Percentiles rank a stretch among this genome's conserved stretches.
phyloP scores from a whole-genome alignment of 2,329 filamentous ascomycete species.

The Cylindrodendrum hubeiense region DNA sequence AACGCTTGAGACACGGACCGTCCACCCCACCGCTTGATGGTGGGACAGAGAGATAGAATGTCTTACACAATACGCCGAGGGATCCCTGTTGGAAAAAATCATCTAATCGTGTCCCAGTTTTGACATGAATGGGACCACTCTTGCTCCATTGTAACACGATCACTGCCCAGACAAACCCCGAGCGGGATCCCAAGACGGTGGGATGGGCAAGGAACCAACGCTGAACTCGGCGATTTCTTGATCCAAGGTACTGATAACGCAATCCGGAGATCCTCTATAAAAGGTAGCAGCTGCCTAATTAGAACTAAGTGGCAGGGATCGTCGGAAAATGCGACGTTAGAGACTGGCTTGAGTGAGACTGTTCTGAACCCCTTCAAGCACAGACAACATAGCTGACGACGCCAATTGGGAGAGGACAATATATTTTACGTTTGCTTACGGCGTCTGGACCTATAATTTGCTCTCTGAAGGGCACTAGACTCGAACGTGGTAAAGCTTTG shows the following conservation, averaged over 20 bases:
- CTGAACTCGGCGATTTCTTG: constrained; percentile 7
- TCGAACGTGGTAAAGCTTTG: not conserved
- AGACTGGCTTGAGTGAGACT: not conserved
- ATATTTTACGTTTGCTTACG: not conserved
- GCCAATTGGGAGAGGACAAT: not conserved
- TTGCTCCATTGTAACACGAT: constrained; percentile 14
- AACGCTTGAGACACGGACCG: not conserved
- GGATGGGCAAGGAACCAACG: not conserved
- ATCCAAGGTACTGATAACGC: constrained; percentile 27
- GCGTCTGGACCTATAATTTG: not conserved
- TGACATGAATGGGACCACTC: constrained; percentile 2
- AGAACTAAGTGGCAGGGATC: not conserved
- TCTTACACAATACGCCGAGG: not conserved
- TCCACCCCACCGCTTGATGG: not conserved
- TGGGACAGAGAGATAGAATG: constrained; percentile 2
- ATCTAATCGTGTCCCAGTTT: not conserved
- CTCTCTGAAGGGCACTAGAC: not conserved
- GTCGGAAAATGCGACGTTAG: not conserved
- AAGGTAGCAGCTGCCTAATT: constrained; percentile 6
- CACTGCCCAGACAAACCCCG: not conserved
- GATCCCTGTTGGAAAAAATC: not conserved
- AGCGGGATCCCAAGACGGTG: constrained; percentile 15
- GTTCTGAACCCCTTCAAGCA: not conserved
- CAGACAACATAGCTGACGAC: not conserved
- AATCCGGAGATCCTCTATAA: not conserved